Percentiles rank a stretch among this genome's conserved stretches.
These are phyloP conservation scores for Yamadazyma nakazawae DNA, from an alignment of 805 yeast species.

Conservation along the genomic window DNA sequence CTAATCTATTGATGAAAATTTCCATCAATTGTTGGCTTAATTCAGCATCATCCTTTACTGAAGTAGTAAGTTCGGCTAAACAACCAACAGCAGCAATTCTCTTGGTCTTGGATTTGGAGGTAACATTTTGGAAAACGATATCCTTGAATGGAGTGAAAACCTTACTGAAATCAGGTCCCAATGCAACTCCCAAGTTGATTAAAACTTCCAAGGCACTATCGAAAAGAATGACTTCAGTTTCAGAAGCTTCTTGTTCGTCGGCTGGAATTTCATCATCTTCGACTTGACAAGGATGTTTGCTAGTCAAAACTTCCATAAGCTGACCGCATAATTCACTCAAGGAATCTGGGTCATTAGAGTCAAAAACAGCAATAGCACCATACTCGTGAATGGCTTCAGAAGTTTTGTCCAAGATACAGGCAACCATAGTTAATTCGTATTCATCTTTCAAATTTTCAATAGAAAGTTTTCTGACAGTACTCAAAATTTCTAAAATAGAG, in stretches of 20 bases:
- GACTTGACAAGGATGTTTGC: constrained; percentile 80
- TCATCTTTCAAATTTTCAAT: constrained; percentile 67
- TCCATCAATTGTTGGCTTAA: constrained; percentile 67
- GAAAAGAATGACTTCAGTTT: constrained; percentile 60
- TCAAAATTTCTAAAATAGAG: constrained; percentile 55
- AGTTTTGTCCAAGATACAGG: constrained; percentile 69
- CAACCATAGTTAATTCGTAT: constrained; percentile 79
- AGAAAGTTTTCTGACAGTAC: constrained; percentile 65
- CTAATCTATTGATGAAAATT: constrained; percentile 63
- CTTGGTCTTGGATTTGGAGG: constrained; percentile 60
- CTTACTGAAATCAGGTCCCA: constrained; percentile 73
- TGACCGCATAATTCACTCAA: constrained; percentile 70
- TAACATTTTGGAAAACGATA: constrained; percentile 51
- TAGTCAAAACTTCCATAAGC: constrained; percentile 69
- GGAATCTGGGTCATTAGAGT: constrained; percentile 46
- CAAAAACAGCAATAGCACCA: constrained; percentile 73
- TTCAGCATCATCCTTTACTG: constrained; percentile 65
- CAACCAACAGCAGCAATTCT: constrained; percentile 86
- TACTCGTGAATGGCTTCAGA: constrained; percentile 63
- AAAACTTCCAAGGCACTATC: constrained; percentile 87
- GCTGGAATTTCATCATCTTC: constrained; percentile 65
- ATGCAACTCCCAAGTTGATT: constrained; percentile 69
- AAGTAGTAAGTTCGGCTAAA: constrained; percentile 81
- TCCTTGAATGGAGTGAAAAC: constrained; percentile 73
- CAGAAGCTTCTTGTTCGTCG: constrained; percentile 48